Base-by-base conservation (phyloP, 768 basidiomycete species). In the Boletus vinaceobasis region DNA sequence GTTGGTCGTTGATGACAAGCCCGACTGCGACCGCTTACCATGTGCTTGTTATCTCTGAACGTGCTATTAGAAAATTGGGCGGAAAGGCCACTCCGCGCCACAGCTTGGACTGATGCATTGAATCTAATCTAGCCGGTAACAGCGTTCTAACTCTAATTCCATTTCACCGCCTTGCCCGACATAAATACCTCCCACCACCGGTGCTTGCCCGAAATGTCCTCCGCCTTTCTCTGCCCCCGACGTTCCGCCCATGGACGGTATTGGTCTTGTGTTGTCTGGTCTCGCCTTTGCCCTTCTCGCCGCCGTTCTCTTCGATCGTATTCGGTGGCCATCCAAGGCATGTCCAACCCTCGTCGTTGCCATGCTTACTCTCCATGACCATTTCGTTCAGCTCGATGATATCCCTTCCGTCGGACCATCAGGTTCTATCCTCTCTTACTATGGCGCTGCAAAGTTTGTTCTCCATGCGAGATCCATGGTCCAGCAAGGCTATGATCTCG, bases 381-480 rank as follows among this genome's bases (percentile, higher is more conserved):
- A 2, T 57, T 51, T 50, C 35, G 17, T 48, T 29, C 48, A 72
- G 69, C 69, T 70, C 50, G 26, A 61, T 26, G 42, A 35, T 23
- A 74, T 76, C 23, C 75, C 75, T n/a, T 54, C 73, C 0, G 63
- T 75, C 4, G 73, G 73, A 9, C 65, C 71, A 26, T 68, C 74
- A 21, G 60, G 67, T n/a, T 65, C 64, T 23, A 46, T 75, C 19
- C 56, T 71, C 8, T 74, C 74, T 13, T 71, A 65, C 61, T 59
- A 62, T 31, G 66, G 71, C 7, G 72, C 70, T 8, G 36, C 60
- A 38, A 66, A 61, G 38, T 75, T 69, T 53, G 52, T 71, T 50
- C 43, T 52, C 2, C 60, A 75, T 53, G 73, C 68, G 7, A 67
- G 61, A 51, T 58, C 61, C 37, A 64, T 76, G 57, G 61, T 76